These are phyloP conservation scores for Botrytis squamosa DNA, from an alignment of 2,329 filamentous ascomycete genomes.

Conservation along the genomic window DNA sequence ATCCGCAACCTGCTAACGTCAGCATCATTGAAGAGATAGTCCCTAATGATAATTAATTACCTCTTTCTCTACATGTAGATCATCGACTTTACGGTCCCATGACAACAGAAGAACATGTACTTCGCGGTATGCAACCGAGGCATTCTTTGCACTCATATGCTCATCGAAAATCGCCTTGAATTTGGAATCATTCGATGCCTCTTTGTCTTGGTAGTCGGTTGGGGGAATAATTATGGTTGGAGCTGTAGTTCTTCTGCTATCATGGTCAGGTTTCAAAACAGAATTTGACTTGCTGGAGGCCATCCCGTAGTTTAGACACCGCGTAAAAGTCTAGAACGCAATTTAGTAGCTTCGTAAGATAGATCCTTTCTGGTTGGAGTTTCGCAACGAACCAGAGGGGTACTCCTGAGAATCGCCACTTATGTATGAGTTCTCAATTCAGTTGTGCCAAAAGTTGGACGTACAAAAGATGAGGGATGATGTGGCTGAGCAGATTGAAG, in stretches of 20 bases:
- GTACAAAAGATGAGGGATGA: neutral
- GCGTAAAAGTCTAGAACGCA: neutral
- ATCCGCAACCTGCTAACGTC: neutral
- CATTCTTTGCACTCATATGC: neutral
- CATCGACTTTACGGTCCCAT: conserved; percentile 14
- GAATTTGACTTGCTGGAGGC: neutral
- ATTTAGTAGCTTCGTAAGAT: neutral
- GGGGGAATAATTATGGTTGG: neutral
- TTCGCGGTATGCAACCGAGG: neutral
- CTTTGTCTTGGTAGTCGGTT: conserved; percentile 2
- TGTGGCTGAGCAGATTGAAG: neutral
- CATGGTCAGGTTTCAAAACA: neutral
- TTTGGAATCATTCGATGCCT: neutral
- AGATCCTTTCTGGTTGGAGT: neutral
- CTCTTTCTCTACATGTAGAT: conserved; percentile 11
- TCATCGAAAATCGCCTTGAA: conserved; percentile 5
- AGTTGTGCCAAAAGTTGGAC: neutral
- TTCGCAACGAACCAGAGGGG: neutral
- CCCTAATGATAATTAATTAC: neutral
- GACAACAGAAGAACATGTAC: conserved; percentile 11
- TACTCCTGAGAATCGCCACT: neutral
- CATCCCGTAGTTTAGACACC: neutral
- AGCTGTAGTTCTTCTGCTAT: neutral
- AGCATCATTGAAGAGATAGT: neutral
- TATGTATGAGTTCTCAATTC: neutral